These are phyloP conservation scores for Calvatia gigantea DNA, from an alignment of 768 basidiomycete genomes.

Conservation along the genomic window DNA sequence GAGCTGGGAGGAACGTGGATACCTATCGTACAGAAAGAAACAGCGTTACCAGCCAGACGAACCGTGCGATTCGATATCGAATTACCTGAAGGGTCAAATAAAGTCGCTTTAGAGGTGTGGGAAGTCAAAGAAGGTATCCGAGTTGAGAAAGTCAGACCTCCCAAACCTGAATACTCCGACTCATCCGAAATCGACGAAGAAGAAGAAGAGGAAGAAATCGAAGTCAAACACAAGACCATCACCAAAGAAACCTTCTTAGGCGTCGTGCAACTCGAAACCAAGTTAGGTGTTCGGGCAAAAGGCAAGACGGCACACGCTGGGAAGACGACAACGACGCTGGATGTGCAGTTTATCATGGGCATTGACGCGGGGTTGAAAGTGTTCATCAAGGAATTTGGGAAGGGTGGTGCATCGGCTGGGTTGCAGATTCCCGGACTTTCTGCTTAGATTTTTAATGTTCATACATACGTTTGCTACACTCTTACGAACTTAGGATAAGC, in stretches of 20 bases:
- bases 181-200: too few relatives aligned
- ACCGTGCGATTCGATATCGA: conserved; percentile 56
- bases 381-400: conserved; percentile 34
- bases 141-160: conserved; percentile 52
- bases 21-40: conserved; percentile 65
- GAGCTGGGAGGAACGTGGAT: conserved; percentile 64
- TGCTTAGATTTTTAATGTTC: too few relatives aligned
- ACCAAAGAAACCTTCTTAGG: conserved; percentile 53
- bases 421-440: conserved; percentile 15
- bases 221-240: conserved; percentile 60
- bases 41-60: conserved; percentile 65
- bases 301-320: conserved; percentile 38
- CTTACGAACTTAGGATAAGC: too few relatives aligned
- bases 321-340: conserved; percentile 47
- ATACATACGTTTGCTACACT: too few relatives aligned
- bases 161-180: conserved; percentile 41
- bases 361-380: conserved; percentile 35
- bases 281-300: conserved; percentile 36
- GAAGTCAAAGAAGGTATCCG: conserved; percentile 69
- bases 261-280: conserved; percentile 36
- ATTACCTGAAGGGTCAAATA: conserved; percentile 35
- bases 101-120: conserved; percentile 72
- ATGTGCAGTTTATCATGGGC: conserved; percentile 38
- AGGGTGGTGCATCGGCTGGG: conserved; percentile 17
- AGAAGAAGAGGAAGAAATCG: conserved; percentile 58